Evolutionary conservation across 768 basidiomycete species (phyloP).

Genomic region (Trametes coccinea): DNA sequence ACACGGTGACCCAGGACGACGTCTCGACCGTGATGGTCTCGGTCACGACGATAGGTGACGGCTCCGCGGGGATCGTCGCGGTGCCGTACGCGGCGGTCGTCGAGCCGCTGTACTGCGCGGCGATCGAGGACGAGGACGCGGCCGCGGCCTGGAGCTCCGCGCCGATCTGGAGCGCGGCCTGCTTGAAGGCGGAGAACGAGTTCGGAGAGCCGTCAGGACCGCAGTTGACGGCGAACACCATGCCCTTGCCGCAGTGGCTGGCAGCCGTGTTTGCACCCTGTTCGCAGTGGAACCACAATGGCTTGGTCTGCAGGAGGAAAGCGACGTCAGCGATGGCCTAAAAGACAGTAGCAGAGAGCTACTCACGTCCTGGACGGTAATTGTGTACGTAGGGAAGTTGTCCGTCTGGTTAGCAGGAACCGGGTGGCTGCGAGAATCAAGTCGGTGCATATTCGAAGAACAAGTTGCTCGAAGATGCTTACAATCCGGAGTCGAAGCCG

Average conservation of each 20-base stretch:
- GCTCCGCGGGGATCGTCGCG: conserved; percentile 52
- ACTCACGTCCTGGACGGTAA: conserved; percentile 41
- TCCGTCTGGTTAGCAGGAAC: conserved; percentile 53
- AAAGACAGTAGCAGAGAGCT: not conserved
- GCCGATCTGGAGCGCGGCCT: conserved; percentile 55
- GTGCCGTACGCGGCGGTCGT: conserved; percentile 52
- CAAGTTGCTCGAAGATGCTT: conserved; percentile 26
- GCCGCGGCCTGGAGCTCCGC: conserved; percentile 48
- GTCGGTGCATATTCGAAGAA: not conserved
- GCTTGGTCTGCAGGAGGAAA: conserved; percentile 42
- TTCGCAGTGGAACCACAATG: conserved; percentile 61
- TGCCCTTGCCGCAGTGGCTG: conserved; percentile 62
- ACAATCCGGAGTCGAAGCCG: conserved; percentile 62
- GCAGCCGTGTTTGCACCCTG: conserved; percentile 51
- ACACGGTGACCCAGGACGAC: conserved; percentile 57
- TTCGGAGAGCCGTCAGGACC: conserved; percentile 53
- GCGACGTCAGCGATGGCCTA: not conserved
- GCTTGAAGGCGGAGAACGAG: conserved; percentile 63
- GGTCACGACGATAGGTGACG: conserved; percentile 44
- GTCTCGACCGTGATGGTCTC: conserved; percentile 40
- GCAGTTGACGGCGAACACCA: conserved; percentile 71
- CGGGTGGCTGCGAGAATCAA: conserved; percentile 41
- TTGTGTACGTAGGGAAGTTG: conserved; percentile 49
- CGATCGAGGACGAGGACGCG: conserved; percentile 37
- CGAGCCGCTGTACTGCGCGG: conserved; percentile 8